These are phyloP conservation scores for Eucalyptus erythrocorys DNA, from an alignment of 345 rosid species.

Conservation along the genomic window DNA sequence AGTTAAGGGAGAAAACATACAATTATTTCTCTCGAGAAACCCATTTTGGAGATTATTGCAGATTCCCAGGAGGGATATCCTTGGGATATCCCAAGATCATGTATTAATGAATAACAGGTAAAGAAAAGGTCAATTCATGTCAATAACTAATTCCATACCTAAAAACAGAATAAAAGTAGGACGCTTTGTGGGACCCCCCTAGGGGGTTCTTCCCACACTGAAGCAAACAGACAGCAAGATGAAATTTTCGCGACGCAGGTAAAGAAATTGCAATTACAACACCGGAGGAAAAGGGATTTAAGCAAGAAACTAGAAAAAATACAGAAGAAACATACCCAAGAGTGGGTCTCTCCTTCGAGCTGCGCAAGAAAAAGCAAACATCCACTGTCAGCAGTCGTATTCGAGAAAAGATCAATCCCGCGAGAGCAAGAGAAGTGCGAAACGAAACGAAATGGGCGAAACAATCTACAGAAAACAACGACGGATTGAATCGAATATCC, in stretches of 20 bases:
- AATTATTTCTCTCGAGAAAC: neutral
- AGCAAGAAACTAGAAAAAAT: neutral
- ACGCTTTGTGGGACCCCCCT: neutral
- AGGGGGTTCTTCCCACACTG: neutral
- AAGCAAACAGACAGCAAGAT: neutral
- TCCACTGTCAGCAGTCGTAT: neutral
- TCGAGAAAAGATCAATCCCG: neutral
- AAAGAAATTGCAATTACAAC: neutral
- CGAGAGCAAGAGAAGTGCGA: neutral
- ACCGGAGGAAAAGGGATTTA: no score
- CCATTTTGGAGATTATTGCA: neutral
- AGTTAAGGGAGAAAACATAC: neutral
- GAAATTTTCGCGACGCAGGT: neutral
- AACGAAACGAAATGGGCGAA: neutral
- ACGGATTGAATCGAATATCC: neutral
- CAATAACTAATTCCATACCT: neutral
- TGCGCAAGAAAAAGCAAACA: slow-evolving; percentile 5
- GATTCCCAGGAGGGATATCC: neutral
- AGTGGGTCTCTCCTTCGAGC: slow-evolving; percentile 97
- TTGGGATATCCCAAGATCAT: neutral
- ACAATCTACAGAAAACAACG: neutral
- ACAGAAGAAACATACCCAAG: slow-evolving; percentile 36
- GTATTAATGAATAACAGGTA: neutral
- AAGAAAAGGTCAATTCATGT: neutral
- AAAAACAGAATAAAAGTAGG: neutral